These are phyloP conservation scores for Diddensiella transvaalensis DNA, from an alignment of 805 yeast species.

Conservation along the genomic window DNA sequence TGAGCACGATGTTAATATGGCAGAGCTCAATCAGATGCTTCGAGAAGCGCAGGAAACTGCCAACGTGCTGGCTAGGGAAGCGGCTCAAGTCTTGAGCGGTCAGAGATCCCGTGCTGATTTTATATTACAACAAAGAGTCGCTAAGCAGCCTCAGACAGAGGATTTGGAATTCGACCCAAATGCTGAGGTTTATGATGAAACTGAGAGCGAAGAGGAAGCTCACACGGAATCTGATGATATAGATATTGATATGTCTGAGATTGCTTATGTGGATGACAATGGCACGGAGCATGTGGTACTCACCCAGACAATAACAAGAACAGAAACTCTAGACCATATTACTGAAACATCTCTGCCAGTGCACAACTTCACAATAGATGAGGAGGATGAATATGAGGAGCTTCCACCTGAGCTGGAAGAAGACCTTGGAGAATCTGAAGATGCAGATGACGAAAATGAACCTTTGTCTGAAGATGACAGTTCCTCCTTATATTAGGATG, in stretches of 20 bases:
- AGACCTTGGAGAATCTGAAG: conserved; percentile 26
- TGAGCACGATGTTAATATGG: conserved; percentile 37
- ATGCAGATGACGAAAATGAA: conserved; percentile 7
- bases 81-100: conserved; percentile 38
- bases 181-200: conserved; percentile 23
- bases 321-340: conserved; percentile 17
- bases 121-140: conserved; percentile 21
- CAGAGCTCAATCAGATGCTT: conserved; percentile 39
- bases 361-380: background rate
- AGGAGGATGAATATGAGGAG: conserved; percentile 28
- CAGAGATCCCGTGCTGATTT: conserved; percentile 24
- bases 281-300: conserved; percentile 16
- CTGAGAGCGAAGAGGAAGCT: conserved; percentile 23
- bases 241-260: background rate
- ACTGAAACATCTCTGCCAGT: background rate
- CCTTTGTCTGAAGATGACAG: conserved; percentile 1
- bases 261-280: conserved; percentile 19
- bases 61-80: conserved; percentile 40
- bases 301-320: conserved; percentile 9
- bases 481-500: conserved; percentile 5
- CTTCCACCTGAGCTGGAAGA: conserved; percentile 42
- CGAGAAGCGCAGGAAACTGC: conserved; percentile 44
- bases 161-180: conserved; percentile 25
- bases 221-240: background rate
- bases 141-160: conserved; percentile 14